Evolutionary conservation across 2,329 filamentous ascomycete genomes (phyloP).

Genomic region (Kalaharituber pfeilii): DNA sequence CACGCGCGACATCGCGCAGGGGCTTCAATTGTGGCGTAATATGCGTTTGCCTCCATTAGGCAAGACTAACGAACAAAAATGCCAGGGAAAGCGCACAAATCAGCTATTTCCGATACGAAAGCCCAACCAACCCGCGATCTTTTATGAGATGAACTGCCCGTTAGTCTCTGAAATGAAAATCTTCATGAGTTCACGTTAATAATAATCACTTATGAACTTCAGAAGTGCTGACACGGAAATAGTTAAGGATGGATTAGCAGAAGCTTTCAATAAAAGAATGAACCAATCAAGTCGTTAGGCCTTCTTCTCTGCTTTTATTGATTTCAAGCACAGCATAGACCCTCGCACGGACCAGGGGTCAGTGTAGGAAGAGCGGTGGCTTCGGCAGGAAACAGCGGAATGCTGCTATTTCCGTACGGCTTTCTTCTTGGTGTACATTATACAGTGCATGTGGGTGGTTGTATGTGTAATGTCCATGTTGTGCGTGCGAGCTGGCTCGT

Average conservation of each 20-base stretch:
- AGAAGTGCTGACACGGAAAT: neutral
- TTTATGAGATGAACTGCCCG: neutral
- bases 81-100: neutral
- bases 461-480: neutral
- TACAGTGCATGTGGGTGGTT: neutral
- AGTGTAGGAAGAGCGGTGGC: neutral
- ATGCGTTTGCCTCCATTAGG: neutral
- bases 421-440: neutral
- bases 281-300: neutral
- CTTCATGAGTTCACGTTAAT: no score
- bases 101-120: neutral
- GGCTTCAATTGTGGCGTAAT: neutral
- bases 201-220: no score
- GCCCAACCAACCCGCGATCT: neutral
- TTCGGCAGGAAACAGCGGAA: neutral
- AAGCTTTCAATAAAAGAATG: neutral
- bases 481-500: conserved; percentile 2
- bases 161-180: neutral
- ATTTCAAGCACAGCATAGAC: neutral
- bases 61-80: neutral
- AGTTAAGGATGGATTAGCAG: neutral
- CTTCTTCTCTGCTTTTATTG: neutral
- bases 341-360: conserved; percentile 2
- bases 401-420: neutral
- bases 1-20: neutral